A percentile compares a stretch with the other conserved stretches of the same genome.
phyloP scores from a whole-genome alignment of 257 asterid species.

The Galeopsis tetrahit region DNA sequence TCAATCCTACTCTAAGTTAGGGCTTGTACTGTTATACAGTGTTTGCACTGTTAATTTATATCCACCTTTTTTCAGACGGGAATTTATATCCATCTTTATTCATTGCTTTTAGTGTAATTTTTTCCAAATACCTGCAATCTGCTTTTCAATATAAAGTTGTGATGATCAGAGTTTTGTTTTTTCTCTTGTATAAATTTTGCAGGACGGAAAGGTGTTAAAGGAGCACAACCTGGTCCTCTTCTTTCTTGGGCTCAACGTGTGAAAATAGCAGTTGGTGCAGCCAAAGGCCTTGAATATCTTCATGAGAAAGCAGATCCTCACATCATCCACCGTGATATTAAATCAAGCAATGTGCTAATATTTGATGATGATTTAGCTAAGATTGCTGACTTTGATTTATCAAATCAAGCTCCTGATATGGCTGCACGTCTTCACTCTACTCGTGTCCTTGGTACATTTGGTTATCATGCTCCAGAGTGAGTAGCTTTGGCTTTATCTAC shows the following conservation, averaged over 20 bases:
- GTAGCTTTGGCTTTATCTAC: constrained; percentile 28
- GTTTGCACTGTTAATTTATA: constrained; percentile 10
- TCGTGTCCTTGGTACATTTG: constrained; percentile 94
- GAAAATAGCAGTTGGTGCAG: constrained; percentile 90
- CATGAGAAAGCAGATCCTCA: constrained; percentile 85
- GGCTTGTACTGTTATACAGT: too few relatives aligned
- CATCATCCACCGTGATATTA: constrained; percentile 86
- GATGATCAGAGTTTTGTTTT: background rate
- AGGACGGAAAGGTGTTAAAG: constrained; percentile 94
- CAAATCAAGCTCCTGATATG: constrained; percentile 94
- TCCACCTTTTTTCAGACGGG: background rate
- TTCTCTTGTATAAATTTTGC: constrained; percentile 15
- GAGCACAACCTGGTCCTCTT: constrained; percentile 94
- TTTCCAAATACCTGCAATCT: constrained; percentile 6
- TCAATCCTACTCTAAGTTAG: background rate
- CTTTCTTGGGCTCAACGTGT: constrained; percentile 90
- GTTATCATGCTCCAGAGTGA: constrained; percentile 95
- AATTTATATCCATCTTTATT: constrained; percentile 17
- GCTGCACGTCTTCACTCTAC: constrained; percentile 96
- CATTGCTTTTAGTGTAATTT: background rate
- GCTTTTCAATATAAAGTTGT: background rate
- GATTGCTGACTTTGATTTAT: constrained; percentile 84
- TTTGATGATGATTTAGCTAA: constrained; percentile 85
- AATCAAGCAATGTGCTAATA: constrained; percentile 81
- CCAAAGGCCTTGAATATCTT: constrained; percentile 84